Evolutionary conservation across 257 asterid genomes (phyloP).

Genomic region (Petunia axillaris): DNA sequence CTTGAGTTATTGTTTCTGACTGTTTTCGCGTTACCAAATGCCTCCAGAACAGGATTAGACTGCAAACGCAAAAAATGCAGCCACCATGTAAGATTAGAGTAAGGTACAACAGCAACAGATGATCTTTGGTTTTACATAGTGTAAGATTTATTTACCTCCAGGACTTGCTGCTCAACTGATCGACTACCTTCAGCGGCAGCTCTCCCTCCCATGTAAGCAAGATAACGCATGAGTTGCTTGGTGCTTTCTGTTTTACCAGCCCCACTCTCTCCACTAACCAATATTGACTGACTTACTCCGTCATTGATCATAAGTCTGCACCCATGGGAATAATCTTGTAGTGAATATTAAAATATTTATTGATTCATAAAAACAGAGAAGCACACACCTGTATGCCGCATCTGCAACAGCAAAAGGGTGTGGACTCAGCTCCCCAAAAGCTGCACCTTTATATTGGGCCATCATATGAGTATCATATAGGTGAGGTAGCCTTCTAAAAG

Average conservation of each 20-base stretch:
- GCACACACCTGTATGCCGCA: conserved; percentile 89
- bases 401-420: conserved; percentile 99
- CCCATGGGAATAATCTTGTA: conserved; percentile 15
- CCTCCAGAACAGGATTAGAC: conserved; percentile 99
- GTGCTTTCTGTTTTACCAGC: conserved; percentile 99
- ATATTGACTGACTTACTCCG: conserved; percentile 88
- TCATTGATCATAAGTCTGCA: conserved; percentile 95
- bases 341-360: conserved; percentile 1
- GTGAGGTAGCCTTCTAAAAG: conserved; percentile 74
- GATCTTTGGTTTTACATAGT: neutral
- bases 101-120: neutral
- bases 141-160: conserved; percentile 67
- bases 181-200: conserved; percentile 88
- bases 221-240: conserved; percentile 91
- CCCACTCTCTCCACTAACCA: conserved; percentile 99
- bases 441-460: conserved; percentile 61
- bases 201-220: conserved; percentile 99
- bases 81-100: neutral
- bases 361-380: conserved; percentile 11
- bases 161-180: conserved; percentile 93
- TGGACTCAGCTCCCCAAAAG: conserved; percentile 68
- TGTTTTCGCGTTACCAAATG: conserved; percentile 99
- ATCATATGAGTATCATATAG: conserved; percentile 82
- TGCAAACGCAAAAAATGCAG: conserved; percentile 39
- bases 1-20: conserved; percentile 98